Evolutionary conservation across 2,329 filamentous ascomycete genomes (phyloP).

Genomic region (Ophiostoma novo-ulmi): DNA sequence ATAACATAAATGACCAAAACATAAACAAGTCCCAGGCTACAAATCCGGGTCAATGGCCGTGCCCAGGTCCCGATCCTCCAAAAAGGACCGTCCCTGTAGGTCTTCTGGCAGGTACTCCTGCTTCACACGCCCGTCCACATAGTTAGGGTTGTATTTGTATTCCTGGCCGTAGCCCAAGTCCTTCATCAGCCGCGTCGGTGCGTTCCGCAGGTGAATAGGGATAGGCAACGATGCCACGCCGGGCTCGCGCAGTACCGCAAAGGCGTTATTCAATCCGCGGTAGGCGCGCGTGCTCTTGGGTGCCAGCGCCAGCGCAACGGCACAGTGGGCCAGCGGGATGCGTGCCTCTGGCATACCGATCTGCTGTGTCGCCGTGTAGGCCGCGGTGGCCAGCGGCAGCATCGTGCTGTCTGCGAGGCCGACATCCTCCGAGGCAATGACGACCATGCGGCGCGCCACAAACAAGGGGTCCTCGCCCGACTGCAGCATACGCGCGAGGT

Average conservation of each 20-base stretch:
- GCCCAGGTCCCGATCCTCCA: conserved; percentile 77
- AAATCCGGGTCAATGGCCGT: conserved; percentile 69
- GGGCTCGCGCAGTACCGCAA: conserved; percentile 72
- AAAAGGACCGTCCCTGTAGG: conserved; percentile 63
- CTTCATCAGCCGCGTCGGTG: conserved; percentile 87
- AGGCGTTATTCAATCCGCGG: conserved; percentile 72
- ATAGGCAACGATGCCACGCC: conserved; percentile 77
- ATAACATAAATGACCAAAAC: background rate
- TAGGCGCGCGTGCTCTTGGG: conserved; percentile 87
- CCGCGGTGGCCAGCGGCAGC: conserved; percentile 75
- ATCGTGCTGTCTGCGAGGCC: conserved; percentile 83
- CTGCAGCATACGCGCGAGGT: conserved; percentile 90
- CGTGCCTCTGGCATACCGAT: conserved; percentile 93
- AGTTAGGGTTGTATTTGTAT: conserved; percentile 97
- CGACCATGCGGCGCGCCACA: conserved; percentile 85
- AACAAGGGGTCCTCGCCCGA: conserved; percentile 91
- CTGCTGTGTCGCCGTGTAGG: conserved; percentile 84
- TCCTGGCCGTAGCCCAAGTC: conserved; percentile 84
- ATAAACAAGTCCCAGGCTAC: conserved; percentile 7
- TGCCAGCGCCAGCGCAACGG: conserved; percentile 72
- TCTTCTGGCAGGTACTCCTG: conserved; percentile 88
- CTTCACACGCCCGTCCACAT: conserved; percentile 69
- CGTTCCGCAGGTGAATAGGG: conserved; percentile 83
- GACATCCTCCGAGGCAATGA: conserved; percentile 91
- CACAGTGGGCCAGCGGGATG: conserved; percentile 83